phyloP scores from a whole-genome alignment of 1,284 basidiomycete species.

The Phellopilus nigrolimitatus region DNA sequence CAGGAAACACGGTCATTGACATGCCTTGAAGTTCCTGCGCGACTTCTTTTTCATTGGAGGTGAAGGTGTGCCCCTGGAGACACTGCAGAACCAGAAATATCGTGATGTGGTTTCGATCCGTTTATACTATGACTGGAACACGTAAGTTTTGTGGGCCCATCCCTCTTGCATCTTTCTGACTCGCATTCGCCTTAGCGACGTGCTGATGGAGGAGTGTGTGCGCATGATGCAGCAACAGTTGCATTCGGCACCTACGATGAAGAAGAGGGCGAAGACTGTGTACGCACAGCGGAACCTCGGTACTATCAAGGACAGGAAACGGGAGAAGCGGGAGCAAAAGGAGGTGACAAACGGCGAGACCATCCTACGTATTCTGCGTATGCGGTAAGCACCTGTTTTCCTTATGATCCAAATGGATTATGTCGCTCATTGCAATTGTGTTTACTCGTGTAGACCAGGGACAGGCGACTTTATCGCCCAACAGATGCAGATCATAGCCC shows the following conservation, averaged over 20 bases:
- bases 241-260: constrained; percentile 67
- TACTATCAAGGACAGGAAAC: constrained; percentile 93
- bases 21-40: constrained; percentile 65
- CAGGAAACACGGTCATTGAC: constrained; percentile 10
- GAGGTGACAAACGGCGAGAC: constrained; percentile 77
- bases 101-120: constrained; percentile 87
- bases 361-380: constrained; percentile 87
- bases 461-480: constrained; percentile 89
- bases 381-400: constrained; percentile 60
- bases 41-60: constrained; percentile 97
- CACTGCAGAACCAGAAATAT: constrained; percentile 95
- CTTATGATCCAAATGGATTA: background rate
- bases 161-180: constrained; percentile 3
- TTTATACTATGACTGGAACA: constrained; percentile 91
- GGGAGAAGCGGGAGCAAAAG: constrained; percentile 81
- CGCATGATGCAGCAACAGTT: constrained; percentile 85
- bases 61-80: constrained; percentile 83
- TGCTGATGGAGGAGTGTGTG: constrained; percentile 94
- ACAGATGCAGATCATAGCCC: constrained; percentile 74
- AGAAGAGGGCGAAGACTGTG: constrained; percentile 88
- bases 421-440: constrained; percentile 16
- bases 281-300: constrained; percentile 88
- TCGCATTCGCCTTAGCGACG: constrained; percentile 51
- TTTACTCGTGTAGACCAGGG: constrained; percentile 48
- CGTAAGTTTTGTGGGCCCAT: constrained; percentile 42